phyloP scores from a whole-genome alignment of 106 monocot species.

The Hemerocallis citrina region DNA sequence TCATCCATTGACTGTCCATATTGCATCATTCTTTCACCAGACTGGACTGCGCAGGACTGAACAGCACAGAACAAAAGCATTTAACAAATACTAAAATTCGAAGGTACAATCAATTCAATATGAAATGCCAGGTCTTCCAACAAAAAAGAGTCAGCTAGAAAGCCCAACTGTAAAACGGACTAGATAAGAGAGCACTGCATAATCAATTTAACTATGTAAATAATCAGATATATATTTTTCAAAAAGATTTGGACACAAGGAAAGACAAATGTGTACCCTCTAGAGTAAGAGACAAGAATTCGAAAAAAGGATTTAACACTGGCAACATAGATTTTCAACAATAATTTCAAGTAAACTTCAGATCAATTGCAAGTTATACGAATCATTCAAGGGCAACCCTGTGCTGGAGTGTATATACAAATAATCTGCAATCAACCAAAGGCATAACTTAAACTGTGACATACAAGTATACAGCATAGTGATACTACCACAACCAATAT shows the following conservation, averaged over 20 bases:
- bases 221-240: too few species aligned
- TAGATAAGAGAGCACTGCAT: too few species aligned
- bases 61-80: conserved; percentile 7
- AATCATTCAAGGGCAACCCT: background rate
- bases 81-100: background rate
- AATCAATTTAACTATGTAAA: too few species aligned
- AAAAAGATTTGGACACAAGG: too few species aligned
- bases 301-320: background rate
- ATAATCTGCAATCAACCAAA: background rate
- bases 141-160: too few species aligned
- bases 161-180: too few species aligned
- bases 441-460: background rate
- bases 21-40: conserved; percentile 68
- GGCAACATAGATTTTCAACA: background rate
- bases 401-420: background rate
- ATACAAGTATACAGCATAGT: background rate
- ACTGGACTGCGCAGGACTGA: conserved; percentile 86
- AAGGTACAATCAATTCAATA: too few species aligned
- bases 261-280: too few species aligned
- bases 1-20: conserved; percentile 64
- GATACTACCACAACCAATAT: background rate
- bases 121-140: too few species aligned
- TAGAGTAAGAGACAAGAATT: background rate
- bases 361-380: background rate
- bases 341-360: background rate